Conservation (phyloP, 768 basidiomycete species). For the Tylopilus sp. region DNA sequence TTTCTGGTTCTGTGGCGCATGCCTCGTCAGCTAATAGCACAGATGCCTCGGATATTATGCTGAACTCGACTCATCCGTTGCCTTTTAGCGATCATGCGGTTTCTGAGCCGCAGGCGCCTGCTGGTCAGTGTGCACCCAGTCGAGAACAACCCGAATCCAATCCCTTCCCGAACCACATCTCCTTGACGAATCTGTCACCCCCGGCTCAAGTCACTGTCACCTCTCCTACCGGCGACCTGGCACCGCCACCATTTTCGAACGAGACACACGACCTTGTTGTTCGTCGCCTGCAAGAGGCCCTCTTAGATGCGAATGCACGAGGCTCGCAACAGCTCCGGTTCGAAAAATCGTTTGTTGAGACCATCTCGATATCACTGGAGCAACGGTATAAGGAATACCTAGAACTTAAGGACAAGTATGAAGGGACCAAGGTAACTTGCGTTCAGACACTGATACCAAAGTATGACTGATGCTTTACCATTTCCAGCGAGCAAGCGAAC, state of each 20-base stretch:
- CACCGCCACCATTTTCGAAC: constrained; percentile 20
- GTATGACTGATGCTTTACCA: background rate
- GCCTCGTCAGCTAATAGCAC: background rate
- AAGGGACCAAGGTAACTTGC: constrained; percentile 78
- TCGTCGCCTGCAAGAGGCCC: constrained; percentile 55
- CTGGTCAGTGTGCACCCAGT: constrained; percentile 2
- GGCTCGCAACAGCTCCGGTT: constrained; percentile 62
- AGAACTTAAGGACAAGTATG: constrained; percentile 72
- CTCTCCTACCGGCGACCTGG: constrained; percentile 34
- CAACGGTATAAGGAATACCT: constrained; percentile 55
- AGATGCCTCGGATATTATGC: constrained; percentile 13
- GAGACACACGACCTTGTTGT: constrained; percentile 46
- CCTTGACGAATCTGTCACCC: constrained; percentile 3
- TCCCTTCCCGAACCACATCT: constrained; percentile 16
- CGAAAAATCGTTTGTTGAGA: constrained; percentile 70
- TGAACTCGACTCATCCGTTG: constrained; percentile 12
- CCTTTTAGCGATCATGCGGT: constrained; percentile 25
- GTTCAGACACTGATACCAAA: background rate
- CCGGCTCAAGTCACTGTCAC: constrained; percentile 44
- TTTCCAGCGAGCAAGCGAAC: constrained; percentile 79
- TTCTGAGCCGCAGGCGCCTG: constrained; percentile 31
- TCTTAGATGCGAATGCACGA: constrained; percentile 57
- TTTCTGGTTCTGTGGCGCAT: background rate
- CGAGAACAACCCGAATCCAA: constrained; percentile 28
- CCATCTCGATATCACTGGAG: constrained; percentile 64